phyloP scores from a whole-genome alignment of 2,329 filamentous ascomycete genomes.

The Metarhizium brunneum region DNA sequence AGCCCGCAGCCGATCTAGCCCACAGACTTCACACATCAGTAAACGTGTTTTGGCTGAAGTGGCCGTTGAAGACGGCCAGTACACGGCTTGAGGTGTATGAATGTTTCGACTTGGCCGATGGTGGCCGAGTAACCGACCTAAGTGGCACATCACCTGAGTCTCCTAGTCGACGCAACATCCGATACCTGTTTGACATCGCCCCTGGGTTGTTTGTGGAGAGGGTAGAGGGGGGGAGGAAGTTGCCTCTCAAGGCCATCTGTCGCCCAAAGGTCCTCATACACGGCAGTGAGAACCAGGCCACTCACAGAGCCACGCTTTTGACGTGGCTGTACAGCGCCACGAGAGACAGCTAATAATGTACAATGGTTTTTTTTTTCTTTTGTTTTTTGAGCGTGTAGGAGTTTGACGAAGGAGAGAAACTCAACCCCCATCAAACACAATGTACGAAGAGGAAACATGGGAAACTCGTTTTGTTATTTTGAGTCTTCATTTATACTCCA shows the following conservation, averaged over 20 bases:
- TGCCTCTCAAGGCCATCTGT: conserved; percentile 21
- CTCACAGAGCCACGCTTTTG: conserved; percentile 22
- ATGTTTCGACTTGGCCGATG: conserved; percentile 24
- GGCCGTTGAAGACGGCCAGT: conserved; percentile 26
- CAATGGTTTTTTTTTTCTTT: background rate
- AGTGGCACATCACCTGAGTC: conserved; percentile 19
- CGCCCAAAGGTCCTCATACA: conserved; percentile 25
- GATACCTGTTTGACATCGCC: conserved; percentile 27
- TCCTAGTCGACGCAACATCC: conserved; percentile 18
- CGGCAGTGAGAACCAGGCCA: conserved; percentile 16
- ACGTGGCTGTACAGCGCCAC: conserved; percentile 17
- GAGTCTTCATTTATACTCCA: background rate
- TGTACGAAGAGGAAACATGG: background rate
- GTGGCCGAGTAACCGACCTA: conserved; percentile 20
- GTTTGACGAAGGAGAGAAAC: background rate
- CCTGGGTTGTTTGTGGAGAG: conserved; percentile 28
- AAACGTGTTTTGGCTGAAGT: conserved; percentile 26
- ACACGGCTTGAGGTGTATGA: conserved; percentile 27
- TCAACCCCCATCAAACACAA: background rate
- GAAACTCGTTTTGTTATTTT: background rate
- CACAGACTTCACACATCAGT: conserved; percentile 26
- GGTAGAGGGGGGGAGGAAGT: conserved; percentile 23
- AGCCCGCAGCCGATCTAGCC: conserved; percentile 26
- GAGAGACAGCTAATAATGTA: background rate
- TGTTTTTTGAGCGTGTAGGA: background rate